Evolutionary conservation across 129 eudicot species (phyloP), one percentile per base, ranked within the genome.

Genomic region (Centaurea solstitialis): DNA sequence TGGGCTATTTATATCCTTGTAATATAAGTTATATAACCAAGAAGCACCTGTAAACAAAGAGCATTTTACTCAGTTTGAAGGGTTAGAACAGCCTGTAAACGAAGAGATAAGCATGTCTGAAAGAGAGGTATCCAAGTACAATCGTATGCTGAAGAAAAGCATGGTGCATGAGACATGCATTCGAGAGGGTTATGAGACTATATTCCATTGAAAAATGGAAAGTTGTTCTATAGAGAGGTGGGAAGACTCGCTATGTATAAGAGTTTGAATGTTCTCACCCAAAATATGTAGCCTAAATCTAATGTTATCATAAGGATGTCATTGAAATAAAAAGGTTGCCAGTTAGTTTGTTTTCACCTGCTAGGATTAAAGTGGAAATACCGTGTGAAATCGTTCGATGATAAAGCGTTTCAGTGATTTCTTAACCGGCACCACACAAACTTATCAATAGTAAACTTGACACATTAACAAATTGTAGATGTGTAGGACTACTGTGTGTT

Each of bases 11-110:
- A 39, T 67, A 68, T 74, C 75, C 78, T 73, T 41, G 65, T 57
- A 66, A 22, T 33, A 64, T 20, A 68, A 70, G 65, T 57, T 50
- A 22, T 33, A 64, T 20, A 68, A 70, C 76, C 71, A 20, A 7
- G 41, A 74, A 68, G 33, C 72, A 80, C 87, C 90, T 79, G 83
- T 66, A 77, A 66, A 83, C 26, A 6, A 66, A 79, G 61, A 18
- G 57, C 72, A 24, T 24, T 24, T 68, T 30, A 24, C 18, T 68
- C 72, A 9, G n/a, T 68, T 57, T 57, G n/a, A 57, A 57, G 62
- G 21, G 21, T 57, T 57, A 17, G 22, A 57, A 57, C 7, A 57
- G 65, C 22, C 64, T 17, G 64, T 53, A 53, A 53, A 15, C 21
- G 64, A 17, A 15, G 64, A 8, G 64, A 7, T n/a, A 57, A 57